phyloP scores from a whole-genome alignment of 129 eudicot genomes.

The Centrapalus pauciflorus region DNA sequence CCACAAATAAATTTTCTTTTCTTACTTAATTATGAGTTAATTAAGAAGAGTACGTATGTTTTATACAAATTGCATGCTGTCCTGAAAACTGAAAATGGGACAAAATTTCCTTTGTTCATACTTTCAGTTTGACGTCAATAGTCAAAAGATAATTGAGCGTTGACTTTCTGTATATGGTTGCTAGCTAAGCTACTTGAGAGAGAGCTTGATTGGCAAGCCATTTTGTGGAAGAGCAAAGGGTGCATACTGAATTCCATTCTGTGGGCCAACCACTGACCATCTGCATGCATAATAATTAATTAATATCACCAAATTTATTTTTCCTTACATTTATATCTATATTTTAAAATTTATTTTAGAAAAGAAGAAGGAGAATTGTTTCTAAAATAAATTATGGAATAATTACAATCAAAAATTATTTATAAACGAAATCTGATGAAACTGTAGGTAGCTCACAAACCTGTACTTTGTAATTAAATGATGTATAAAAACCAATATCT shows the following conservation, averaged over 20 bases:
- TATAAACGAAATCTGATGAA: no score
- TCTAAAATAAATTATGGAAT: no score
- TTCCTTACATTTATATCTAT: no score
- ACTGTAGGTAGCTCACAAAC: constrained; percentile 24
- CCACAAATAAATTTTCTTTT: neutral
- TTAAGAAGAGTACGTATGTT: constrained; percentile 25
- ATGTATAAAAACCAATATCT: constrained; percentile 52
- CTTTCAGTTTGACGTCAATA: constrained; percentile 14
- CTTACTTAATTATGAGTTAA: constrained; percentile 4
- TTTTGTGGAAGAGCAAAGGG: constrained; percentile 43
- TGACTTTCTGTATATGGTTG: constrained; percentile 1
- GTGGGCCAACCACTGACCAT: constrained; percentile 37
- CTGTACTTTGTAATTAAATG: constrained; percentile 62
- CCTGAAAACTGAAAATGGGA: constrained; percentile 11
- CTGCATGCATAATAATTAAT: constrained; percentile 9
- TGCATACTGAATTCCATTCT: constrained; percentile 37
- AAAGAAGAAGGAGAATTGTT: no score
- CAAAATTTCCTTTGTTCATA: constrained; percentile 7
- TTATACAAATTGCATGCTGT: constrained; percentile 47
- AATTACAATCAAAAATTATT: no score
- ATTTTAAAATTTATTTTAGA: no score
- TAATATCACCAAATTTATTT: no score
- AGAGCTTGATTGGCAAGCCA: constrained; percentile 37
- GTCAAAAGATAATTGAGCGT: constrained; percentile 21
- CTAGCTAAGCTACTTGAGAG: constrained; percentile 17